Evolutionary conservation across 2,329 filamentous ascomycete species (phyloP), one percentile per base, ranked within the genome.

Genomic region (Alternaria longipes): DNA sequence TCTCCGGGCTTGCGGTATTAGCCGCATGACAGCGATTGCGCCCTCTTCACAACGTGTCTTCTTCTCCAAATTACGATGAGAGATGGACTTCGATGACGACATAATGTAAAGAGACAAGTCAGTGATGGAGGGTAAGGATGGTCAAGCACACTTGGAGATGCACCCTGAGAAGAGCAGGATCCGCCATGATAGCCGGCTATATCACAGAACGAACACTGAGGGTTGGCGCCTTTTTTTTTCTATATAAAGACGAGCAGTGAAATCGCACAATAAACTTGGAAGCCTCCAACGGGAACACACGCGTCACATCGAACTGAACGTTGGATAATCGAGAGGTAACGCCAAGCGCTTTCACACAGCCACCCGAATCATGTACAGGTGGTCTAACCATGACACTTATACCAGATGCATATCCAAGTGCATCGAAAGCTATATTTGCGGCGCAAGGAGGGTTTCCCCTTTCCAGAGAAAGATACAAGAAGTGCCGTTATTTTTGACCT

Each of bases 1-100:
- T 24, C 28, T 53, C 55, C 47, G 46, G 16, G 30, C n/a, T 30
- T 5, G 32, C 30, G 20, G 32, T 24, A 3, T 50, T 2, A 50
- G 16, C 47, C 40, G 47, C 11, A 24, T 22, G 28, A 14, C 46
- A 44, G 55, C 28, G 11, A 42, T 42, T 52, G 38, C 47, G 55
- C 47, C 30, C 32, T 50, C 20, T 8, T 6, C 32, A 20, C 30
- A 32, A 54, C 24, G 55, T 42, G 49, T 46, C 55, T 30, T 38
- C 30, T 28, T 40, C 14, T 26, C 24, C 9, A 8, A n/a, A 58
- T 3, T 7, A 40, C 14, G 20, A 45, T 18, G 16, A 1, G 14
- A 36, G 20, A 38, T 26, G 20, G 8, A 4, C 16, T 38, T 26
- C 20, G 20, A 50, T 50, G 46, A 50, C 8, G 32, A 2, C 1